Evolutionary conservation across 1,284 basidiomycete genomes (phyloP).

Genomic region (Tylopilus sp.): DNA sequence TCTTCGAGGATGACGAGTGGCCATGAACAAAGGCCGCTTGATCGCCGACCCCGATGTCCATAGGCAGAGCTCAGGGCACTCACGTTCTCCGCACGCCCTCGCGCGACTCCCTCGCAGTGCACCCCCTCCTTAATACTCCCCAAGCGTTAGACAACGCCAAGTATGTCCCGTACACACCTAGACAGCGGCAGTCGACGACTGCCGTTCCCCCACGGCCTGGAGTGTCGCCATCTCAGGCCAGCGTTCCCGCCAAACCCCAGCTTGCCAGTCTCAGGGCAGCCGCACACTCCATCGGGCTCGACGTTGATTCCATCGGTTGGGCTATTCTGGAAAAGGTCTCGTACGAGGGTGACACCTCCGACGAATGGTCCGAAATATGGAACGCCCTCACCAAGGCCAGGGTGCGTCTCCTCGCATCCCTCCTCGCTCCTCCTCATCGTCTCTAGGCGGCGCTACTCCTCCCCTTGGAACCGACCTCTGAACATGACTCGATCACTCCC

Average conservation of each 20-base stretch:
- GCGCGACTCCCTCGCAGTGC: conserved; percentile 55
- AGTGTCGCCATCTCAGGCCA: background rate
- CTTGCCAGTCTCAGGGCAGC: conserved; percentile 78
- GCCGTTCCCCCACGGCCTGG: background rate
- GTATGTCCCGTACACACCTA: conserved; percentile 55
- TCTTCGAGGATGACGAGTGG: background rate
- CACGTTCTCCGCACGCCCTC: conserved; percentile 44
- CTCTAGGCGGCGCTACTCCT: conserved; percentile 72
- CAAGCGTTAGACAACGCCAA: conserved; percentile 25
- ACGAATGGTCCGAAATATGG: conserved; percentile 79
- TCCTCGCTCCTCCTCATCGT: conserved; percentile 1
- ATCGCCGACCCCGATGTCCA: background rate
- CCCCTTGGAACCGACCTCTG: conserved; percentile 54
- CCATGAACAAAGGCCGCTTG: background rate
- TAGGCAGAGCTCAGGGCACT: background rate
- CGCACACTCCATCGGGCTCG: conserved; percentile 72
- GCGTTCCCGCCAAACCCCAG: conserved; percentile 48
- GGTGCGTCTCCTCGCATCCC: conserved; percentile 40
- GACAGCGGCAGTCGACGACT: conserved; percentile 50
- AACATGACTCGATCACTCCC: conserved; percentile 56
- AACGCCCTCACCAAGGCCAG: conserved; percentile 62
- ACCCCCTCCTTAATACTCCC: conserved; percentile 47
- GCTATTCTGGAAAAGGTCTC: conserved; percentile 78
- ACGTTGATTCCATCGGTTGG: conserved; percentile 73
- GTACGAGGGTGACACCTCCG: conserved; percentile 52